Conservation (phyloP, 2,329 filamentous ascomycete genomes). For the Aspergillus oerlinghausenensis region DNA sequence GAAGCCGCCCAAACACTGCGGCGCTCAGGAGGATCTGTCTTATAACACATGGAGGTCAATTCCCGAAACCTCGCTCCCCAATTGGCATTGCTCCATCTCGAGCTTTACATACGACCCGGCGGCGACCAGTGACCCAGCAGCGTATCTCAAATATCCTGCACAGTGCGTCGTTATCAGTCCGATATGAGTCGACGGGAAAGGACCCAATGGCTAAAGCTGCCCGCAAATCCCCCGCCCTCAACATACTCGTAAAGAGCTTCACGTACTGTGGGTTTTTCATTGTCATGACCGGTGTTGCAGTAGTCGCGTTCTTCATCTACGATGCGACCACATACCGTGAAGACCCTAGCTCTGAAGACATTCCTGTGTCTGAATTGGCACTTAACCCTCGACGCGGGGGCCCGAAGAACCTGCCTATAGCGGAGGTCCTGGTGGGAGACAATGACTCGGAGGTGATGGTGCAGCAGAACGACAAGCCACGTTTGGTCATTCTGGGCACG, state of each 20-base stretch:
- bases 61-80: conserved; percentile 9
- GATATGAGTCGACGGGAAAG: conserved; percentile 30
- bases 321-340: conserved; percentile 88
- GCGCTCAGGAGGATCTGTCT: conserved; percentile 24
- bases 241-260: conserved; percentile 64
- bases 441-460: conserved; percentile 69
- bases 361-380: conserved; percentile 79
- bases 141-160: conserved; percentile 18
- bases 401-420: conserved; percentile 91
- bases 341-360: conserved; percentile 61
- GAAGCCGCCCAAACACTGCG: conserved; percentile 24
- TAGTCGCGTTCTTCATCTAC: conserved; percentile 86
- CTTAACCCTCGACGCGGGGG: conserved; percentile 77
- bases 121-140: conserved; percentile 19
- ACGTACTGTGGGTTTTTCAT: conserved; percentile 72
- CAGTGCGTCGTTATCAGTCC: conserved; percentile 21
- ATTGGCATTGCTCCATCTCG: conserved; percentile 13
- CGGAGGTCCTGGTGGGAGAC: conserved; percentile 82
- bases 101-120: conserved; percentile 19
- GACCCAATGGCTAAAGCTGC: conserved; percentile 15
- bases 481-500: conserved; percentile 84
- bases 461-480: conserved; percentile 78
- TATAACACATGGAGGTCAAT: conserved; percentile 17
- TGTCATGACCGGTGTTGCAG: conserved; percentile 61
- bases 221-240: conserved; percentile 32